Evolutionary conservation across 2,329 filamentous ascomycete genomes (phyloP).

Genomic region (Penicillium sp.): DNA sequence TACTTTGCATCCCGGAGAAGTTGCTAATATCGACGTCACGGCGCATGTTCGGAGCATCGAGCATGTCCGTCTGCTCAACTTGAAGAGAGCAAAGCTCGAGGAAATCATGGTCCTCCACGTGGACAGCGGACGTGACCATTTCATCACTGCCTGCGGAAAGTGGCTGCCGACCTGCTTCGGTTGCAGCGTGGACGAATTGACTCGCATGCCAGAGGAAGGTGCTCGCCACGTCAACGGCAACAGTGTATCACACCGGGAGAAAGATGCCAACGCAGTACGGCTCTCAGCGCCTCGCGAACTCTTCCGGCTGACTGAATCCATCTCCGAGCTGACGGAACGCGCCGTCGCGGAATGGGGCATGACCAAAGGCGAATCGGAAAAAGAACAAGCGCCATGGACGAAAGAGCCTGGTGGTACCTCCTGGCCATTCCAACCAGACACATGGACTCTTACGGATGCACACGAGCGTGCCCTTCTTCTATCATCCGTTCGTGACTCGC

Average conservation of each 20-base stretch:
- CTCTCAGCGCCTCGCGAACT: slow-evolving; percentile 86
- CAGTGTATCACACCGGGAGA: slow-evolving; percentile 35
- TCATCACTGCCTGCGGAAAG: slow-evolving; percentile 74
- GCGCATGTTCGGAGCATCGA: slow-evolving; percentile 65
- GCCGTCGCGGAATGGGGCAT: slow-evolving; percentile 65
- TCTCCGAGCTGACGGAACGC: slow-evolving; percentile 63
- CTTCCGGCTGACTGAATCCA: slow-evolving; percentile 81
- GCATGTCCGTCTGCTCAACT: slow-evolving; percentile 71
- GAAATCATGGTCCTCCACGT: slow-evolving; percentile 88
- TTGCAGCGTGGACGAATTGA: slow-evolving; percentile 83
- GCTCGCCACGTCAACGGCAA: slow-evolving; percentile 65
- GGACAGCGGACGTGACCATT: slow-evolving; percentile 82
- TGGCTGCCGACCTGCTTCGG: slow-evolving; percentile 86
- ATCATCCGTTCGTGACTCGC: slow-evolving; percentile 58
- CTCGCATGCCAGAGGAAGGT: slow-evolving; percentile 74
- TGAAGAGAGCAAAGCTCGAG: slow-evolving; percentile 66
- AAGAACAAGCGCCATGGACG: slow-evolving; percentile 53
- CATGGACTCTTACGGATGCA: slow-evolving; percentile 48
- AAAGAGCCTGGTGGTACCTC: slow-evolving; percentile 45
- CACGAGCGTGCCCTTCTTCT: slow-evolving; percentile 47
- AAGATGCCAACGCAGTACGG: slow-evolving; percentile 47
- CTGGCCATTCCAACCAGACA: slow-evolving; percentile 62
- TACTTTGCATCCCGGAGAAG: slow-evolving; percentile 81
- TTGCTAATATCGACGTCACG: slow-evolving; percentile 69
- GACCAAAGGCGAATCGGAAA: slow-evolving; percentile 46